These are phyloP conservation scores for Abortiporus biennis DNA, from an alignment of 1,284 basidiomycete species.

Conservation along the genomic window DNA sequence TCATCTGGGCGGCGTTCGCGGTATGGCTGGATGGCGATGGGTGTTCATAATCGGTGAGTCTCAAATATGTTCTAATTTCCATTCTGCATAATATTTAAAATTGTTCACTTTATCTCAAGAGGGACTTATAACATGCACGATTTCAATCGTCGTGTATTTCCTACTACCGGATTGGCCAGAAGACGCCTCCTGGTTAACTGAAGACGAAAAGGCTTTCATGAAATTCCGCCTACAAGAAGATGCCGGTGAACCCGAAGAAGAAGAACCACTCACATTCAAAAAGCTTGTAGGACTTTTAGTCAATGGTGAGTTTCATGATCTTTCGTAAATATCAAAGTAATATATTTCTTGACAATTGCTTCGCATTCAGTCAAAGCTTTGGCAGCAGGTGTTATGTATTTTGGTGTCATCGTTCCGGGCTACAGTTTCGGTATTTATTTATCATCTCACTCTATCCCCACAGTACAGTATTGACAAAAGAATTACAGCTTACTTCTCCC, in stretches of 20 bases:
- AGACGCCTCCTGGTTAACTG: conserved; percentile 21
- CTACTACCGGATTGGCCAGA: conserved; percentile 26
- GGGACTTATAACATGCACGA: conserved; percentile 25
- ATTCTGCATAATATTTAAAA: not conserved
- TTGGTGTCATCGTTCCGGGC: conserved; percentile 25
- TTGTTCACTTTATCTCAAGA: conserved; percentile 11
- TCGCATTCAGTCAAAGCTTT: conserved; percentile 22
- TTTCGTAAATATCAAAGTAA: not conserved
- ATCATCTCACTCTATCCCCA: not conserved
- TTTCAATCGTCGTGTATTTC: conserved; percentile 25
- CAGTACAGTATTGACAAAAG: not conserved
- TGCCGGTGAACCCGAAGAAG: conserved; percentile 20
- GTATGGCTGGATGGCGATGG: conserved; percentile 21
- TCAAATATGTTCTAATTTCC: not conserved
- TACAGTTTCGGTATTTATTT: conserved; percentile 22
- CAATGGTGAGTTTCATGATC: conserved; percentile 17
- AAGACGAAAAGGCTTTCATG: conserved; percentile 25
- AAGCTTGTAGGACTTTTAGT: conserved; percentile 18
- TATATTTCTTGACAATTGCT: not conserved
- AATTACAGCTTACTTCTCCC: conserved; percentile 24
- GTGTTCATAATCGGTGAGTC: conserved; percentile 30
- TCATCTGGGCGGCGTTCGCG: conserved; percentile 17
- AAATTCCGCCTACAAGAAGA: conserved; percentile 24
- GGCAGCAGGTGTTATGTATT: conserved; percentile 27
- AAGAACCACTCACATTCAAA: conserved; percentile 17